phyloP scores from a whole-genome alignment of 2,329 filamentous ascomycete genomes.

The Orbilia javanica region DNA sequence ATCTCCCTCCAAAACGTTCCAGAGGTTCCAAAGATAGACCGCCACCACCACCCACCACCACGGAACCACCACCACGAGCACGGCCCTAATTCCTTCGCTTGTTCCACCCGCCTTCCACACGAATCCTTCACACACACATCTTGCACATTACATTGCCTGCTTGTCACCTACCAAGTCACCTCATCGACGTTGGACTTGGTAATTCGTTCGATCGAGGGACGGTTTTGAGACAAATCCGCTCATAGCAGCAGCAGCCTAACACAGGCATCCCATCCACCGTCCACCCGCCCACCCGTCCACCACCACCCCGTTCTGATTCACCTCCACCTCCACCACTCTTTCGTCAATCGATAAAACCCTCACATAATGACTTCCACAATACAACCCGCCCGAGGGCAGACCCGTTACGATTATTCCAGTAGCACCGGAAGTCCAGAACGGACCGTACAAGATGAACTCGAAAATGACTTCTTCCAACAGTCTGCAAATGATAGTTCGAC shows the following conservation, averaged over 20 bases:
- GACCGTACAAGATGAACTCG: conserved; percentile 60
- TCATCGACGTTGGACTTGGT: conserved; percentile 48
- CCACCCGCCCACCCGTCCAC: not conserved
- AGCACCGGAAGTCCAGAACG: conserved; percentile 61
- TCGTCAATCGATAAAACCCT: not conserved
- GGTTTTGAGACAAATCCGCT: conserved; percentile 28
- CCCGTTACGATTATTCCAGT: conserved; percentile 59
- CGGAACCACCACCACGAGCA: conserved; percentile 21
- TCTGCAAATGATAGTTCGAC: conserved; percentile 61
- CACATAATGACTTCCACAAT: conserved; percentile 59
- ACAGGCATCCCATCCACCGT: conserved; percentile 4
- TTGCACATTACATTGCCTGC: not conserved
- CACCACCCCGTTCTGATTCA: too few relatives aligned
- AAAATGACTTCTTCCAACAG: conserved; percentile 60
- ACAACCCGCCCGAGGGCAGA: conserved; percentile 56
- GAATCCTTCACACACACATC: conserved; percentile 43
- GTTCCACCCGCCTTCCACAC: conserved; percentile 34
- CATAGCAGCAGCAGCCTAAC: conserved; percentile 16
- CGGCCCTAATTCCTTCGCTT: conserved; percentile 40
- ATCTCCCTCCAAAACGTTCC: conserved; percentile 13
- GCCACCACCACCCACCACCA: conserved; percentile 29
- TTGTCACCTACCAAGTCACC: conserved; percentile 28
- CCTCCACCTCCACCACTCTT: too few relatives aligned
- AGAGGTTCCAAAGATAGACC: conserved; percentile 11
- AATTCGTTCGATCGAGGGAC: conserved; percentile 18